Percentiles rank a stretch among this genome's conserved stretches.
Conservation (phyloP, 2,329 filamentous ascomycete species). For the Penicillium hesseltinei region DNA sequence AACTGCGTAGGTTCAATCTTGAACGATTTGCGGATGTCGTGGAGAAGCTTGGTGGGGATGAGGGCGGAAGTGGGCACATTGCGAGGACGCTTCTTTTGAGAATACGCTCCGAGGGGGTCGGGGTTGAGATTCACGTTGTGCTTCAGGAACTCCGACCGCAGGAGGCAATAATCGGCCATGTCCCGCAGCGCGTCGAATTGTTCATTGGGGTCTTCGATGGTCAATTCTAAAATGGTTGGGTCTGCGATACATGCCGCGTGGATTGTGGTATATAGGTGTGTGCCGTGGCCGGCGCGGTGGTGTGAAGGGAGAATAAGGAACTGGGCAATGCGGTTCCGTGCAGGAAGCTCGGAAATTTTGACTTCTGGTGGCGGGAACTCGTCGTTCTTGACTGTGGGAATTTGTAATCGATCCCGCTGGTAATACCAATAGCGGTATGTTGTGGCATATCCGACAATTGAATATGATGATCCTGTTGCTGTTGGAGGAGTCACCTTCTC, state of each 20-base stretch:
- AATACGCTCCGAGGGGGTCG: conserved; percentile 37
- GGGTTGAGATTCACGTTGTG: conserved; percentile 49
- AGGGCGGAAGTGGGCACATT: conserved; percentile 53
- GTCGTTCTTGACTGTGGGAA: conserved; percentile 46
- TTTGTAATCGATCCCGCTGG: conserved; percentile 37
- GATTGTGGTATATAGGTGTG: conserved; percentile 76
- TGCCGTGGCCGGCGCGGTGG: conserved; percentile 76
- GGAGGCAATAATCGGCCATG: conserved; percentile 57
- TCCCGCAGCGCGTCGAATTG: conserved; percentile 65
- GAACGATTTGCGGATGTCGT: conserved; percentile 50
- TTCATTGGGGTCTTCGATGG: conserved; percentile 87
- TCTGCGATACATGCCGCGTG: conserved; percentile 67
- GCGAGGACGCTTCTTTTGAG: conserved; percentile 38
- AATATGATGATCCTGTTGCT: conserved; percentile 61
- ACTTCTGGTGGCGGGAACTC: conserved; percentile 45
- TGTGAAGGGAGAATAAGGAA: conserved; percentile 88
- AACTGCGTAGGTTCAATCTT: conserved; percentile 64
- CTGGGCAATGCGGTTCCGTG: conserved; percentile 83
- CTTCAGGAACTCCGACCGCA: conserved; percentile 53
- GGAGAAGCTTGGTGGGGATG: conserved; percentile 52
- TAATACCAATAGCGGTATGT: conserved; percentile 78
- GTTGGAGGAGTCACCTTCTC: conserved; percentile 52
- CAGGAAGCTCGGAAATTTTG: conserved; percentile 63
- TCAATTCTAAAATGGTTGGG: conserved; percentile 73
- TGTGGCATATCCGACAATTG: conserved; percentile 84